A percentile compares a stretch with the other conserved stretches of the same genome.
phyloP scores from a whole-genome alignment of 805 yeast species.

The Tetrapisispora iriomotensis region DNA sequence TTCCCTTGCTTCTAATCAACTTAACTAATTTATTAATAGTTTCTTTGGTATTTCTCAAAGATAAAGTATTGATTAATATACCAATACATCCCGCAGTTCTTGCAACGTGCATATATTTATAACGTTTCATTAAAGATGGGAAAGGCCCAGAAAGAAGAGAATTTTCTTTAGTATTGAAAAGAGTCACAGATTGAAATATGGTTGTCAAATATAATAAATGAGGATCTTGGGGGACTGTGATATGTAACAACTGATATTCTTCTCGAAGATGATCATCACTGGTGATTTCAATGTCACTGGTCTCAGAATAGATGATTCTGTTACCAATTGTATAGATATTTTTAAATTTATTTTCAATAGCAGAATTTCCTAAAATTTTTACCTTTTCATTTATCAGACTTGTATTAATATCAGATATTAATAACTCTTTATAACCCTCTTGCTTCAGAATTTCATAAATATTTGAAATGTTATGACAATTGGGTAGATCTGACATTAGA shows the following conservation, averaged over 20 bases:
- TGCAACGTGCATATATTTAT: constrained; percentile 78
- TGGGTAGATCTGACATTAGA: constrained; percentile 69
- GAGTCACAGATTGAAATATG: constrained; percentile 43
- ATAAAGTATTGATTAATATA: constrained; percentile 78
- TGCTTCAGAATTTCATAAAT: constrained; percentile 31
- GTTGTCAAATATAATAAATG: constrained; percentile 68
- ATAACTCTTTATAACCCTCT: constrained; percentile 28
- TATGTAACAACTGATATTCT: constrained; percentile 55
- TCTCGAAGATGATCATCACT: constrained; percentile 21
- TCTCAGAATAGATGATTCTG: constrained; percentile 21
- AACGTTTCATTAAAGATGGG: constrained; percentile 75
- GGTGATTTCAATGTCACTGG: constrained; percentile 14
- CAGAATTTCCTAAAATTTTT: constrained; percentile 16
- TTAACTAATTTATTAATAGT: constrained; percentile 51
- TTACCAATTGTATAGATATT: constrained; percentile 27
- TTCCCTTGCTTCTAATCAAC: constrained; percentile 64
- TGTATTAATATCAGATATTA: constrained; percentile 34
- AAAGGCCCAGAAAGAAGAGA: constrained; percentile 45
- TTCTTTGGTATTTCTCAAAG: constrained; percentile 63
- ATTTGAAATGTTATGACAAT: constrained; percentile 36
- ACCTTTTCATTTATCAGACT: constrained; percentile 26
- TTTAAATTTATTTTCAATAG: neutral
- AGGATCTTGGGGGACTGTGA: constrained; percentile 70
- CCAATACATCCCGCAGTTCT: constrained; percentile 90
- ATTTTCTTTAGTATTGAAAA: constrained; percentile 37